These are phyloP conservation scores for Brassica carinata DNA, from an alignment of 345 rosid species.

Conservation along the genomic window DNA sequence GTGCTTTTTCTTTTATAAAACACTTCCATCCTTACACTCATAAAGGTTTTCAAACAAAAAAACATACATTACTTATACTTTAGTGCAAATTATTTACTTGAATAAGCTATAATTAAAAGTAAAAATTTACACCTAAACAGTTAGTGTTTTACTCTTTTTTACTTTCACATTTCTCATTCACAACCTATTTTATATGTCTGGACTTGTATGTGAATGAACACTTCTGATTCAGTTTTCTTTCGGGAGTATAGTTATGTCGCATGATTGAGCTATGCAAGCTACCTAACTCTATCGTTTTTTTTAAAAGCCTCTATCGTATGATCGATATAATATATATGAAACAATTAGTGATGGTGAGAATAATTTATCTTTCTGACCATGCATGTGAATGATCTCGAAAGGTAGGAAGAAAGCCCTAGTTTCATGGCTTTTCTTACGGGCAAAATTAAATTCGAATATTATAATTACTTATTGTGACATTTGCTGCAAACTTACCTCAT, in stretches of 20 bases:
- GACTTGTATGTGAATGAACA: neutral
- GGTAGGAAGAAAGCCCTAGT: slow-evolving; percentile 28
- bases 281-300: neutral
- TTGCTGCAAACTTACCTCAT: slow-evolving; percentile 22
- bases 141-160: neutral
- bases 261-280: slow-evolving; percentile 9
- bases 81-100: neutral
- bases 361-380: slow-evolving; percentile 22
- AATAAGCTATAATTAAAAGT: neutral
- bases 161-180: neutral
- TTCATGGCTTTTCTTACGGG: slow-evolving; percentile 40
- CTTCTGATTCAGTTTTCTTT: slow-evolving; percentile 1
- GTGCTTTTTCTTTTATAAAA: neutral
- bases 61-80: neutral
- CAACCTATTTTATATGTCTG: neutral
- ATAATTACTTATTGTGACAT: slow-evolving; percentile 15
- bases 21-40: neutral
- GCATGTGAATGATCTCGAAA: slow-evolving; percentile 38
- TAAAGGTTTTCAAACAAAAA: no score
- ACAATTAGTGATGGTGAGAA: slow-evolving; percentile 8
- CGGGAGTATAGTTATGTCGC: neutral
- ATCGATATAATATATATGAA: neutral
- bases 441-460: slow-evolving; percentile 12
- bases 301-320: neutral
- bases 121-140: neutral